Evolutionary conservation across 1,284 basidiomycete genomes (phyloP).

Genomic region (Rugosomyces carneus): DNA sequence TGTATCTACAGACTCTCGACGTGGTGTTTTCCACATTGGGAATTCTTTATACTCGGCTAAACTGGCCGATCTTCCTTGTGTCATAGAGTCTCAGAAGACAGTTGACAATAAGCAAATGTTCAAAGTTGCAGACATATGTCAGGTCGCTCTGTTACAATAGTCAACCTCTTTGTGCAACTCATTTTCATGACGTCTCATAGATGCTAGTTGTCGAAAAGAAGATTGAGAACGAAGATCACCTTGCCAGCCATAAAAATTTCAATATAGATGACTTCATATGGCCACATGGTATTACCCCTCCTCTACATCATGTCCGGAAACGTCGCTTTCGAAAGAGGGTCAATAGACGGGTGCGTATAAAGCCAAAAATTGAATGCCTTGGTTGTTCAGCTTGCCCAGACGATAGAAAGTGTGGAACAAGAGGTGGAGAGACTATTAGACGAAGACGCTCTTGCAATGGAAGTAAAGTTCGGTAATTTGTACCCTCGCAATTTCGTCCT

Average conservation of each 20-base stretch:
- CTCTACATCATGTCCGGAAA: conserved; percentile 87
- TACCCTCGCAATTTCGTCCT: conserved; percentile 12
- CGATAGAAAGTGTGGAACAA: conserved; percentile 96
- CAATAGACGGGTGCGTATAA: conserved; percentile 61
- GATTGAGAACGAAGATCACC: conserved; percentile 63
- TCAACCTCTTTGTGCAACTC: conserved; percentile 9
- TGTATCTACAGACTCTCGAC: conserved; percentile 67
- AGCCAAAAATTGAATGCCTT: not conserved
- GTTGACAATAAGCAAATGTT: conserved; percentile 96
- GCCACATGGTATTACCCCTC: conserved; percentile 95
- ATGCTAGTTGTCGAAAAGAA: conserved; percentile 85
- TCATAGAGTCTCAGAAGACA: conserved; percentile 96
- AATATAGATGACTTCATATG: conserved; percentile 96
- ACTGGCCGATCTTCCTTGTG: conserved; percentile 92
- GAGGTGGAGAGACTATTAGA: conserved; percentile 91
- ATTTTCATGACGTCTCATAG: conserved; percentile 31
- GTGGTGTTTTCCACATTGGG: conserved; percentile 88
- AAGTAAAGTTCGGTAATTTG: conserved; percentile 66
- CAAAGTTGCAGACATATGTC: conserved; percentile 98
- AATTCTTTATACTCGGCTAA: conserved; percentile 83
- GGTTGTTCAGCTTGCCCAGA: conserved; percentile 34
- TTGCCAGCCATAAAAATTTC: conserved; percentile 59
- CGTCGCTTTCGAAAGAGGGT: conserved; percentile 89
- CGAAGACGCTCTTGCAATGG: conserved; percentile 77
- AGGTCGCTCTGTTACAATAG: conserved; percentile 43